These are phyloP conservation scores for Dioscorea alata DNA, from an alignment of 106 monocot species.

Conservation along the genomic window DNA sequence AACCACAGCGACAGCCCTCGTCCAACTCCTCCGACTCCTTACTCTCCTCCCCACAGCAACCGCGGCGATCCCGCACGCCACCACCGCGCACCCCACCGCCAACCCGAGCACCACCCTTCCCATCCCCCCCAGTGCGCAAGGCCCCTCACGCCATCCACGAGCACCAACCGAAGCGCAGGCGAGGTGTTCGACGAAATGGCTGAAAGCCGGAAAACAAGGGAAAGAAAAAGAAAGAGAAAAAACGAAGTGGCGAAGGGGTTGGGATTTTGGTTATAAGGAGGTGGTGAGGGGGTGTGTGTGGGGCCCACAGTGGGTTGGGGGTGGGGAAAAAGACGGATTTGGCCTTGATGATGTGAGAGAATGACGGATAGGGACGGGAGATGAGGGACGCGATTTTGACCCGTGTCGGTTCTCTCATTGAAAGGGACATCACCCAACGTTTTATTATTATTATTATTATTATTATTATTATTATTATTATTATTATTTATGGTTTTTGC, in stretches of 20 bases:
- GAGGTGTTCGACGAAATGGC: not conserved
- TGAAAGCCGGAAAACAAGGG: not conserved
- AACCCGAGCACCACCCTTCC: conserved; percentile 40
- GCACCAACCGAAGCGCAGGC: not conserved
- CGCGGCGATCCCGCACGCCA: conserved; percentile 52
- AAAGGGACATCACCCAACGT: conserved; percentile 11
- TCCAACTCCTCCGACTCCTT: conserved; percentile 40
- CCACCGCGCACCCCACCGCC: conserved; percentile 66
- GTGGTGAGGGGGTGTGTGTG: conserved; percentile 17
- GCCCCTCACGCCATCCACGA: conserved; percentile 6
- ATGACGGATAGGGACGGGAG: conserved; percentile 12
- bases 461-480: too few relatives aligned
- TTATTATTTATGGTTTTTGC: too few relatives aligned
- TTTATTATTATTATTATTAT: too few relatives aligned
- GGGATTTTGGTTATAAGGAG: not conserved
- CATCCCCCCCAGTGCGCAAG: conserved; percentile 19
- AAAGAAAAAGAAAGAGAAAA: not conserved
- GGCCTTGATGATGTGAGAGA: not conserved
- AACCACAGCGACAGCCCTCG: conserved; percentile 38
- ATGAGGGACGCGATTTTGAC: conserved; percentile 24
- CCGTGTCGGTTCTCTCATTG: conserved; percentile 31
- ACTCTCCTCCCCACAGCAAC: conserved; percentile 37
- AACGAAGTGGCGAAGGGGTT: conserved; percentile 1
- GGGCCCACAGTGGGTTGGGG: too few relatives aligned
- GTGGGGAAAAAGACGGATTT: conserved; percentile 31